Evolutionary conservation across 2,329 filamentous ascomycete genomes (phyloP), one percentile per base, ranked within the genome.

Genomic region (Colletotrichum orchidophilum): DNA sequence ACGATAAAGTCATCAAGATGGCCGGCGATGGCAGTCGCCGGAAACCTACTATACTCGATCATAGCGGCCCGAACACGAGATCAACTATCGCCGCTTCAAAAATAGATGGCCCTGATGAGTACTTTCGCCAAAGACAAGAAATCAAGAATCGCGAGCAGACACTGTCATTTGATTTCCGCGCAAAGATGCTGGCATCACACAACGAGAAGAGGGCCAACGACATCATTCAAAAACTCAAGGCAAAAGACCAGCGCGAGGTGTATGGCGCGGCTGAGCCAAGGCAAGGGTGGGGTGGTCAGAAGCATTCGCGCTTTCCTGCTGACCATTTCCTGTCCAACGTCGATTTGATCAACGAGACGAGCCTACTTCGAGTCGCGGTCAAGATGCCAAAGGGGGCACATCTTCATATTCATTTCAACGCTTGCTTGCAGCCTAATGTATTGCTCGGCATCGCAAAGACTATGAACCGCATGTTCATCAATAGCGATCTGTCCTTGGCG

Each of bases 331-430:
- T 91, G 27, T 84, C 85, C 62, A 90, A 90, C 75, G 78, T 83
- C 54, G 79, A 85, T 63, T 78, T 88, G 50, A 88, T 92, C 74
- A 79, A 86, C 46, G 63, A 84, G 57, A 93, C 92, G 9, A 79
- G 82, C 53, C 76, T 94, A 15, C 89, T 90, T 74, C 74, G 83
- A 31, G 85, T 92, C 29, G 87, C 90, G 6, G 82, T 82, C 35
- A 77, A 79, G 67, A 87, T 93, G 83, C 93, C 93, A 52, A 95
- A 95, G 79, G 93, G 92, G 2, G 87, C 87, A 0, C 91, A 94
- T 77, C 83, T 94, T 27, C 93, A 95, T 78, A 87, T 94, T 27
- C 93, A 95, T 79, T 94, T 93, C 84, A 95, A 94, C 78, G 87
- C 92, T n/a, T 93, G 92, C 71, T 82, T 94, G 5, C 82, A 85